These are phyloP conservation scores for Moricandia arvensis DNA, from an alignment of 345 rosid genomes.

Conservation along the genomic window DNA sequence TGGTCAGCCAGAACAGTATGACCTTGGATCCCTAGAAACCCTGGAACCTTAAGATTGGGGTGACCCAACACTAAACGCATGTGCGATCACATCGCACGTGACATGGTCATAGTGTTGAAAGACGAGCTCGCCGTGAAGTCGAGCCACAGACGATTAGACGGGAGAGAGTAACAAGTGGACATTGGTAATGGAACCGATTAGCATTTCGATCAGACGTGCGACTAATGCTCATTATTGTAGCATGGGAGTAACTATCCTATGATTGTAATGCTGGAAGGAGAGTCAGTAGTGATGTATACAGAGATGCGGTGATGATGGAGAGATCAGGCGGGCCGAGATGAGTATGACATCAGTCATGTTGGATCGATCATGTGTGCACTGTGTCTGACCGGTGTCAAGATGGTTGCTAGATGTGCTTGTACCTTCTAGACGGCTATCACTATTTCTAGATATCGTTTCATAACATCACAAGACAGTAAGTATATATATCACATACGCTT, in stretches of 20 bases:
- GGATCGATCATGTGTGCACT: constrained; percentile 79
- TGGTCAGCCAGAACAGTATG: constrained; percentile 54
- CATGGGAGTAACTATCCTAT: constrained; percentile 76
- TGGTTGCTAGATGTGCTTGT: constrained; percentile 72
- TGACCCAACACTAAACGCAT: constrained; percentile 57
- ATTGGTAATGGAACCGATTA: constrained; percentile 70
- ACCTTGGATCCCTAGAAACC: constrained; percentile 57
- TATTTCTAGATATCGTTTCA: constrained; percentile 62
- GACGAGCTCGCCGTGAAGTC: constrained; percentile 62
- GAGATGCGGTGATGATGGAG: too few relatives aligned
- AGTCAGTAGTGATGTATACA: too few relatives aligned
- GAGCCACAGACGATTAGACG: constrained; percentile 81
- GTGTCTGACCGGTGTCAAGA: constrained; percentile 57
- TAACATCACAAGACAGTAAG: constrained; percentile 65
- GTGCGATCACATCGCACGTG: constrained; percentile 66
- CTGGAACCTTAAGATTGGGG: constrained; percentile 69
- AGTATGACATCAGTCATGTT: constrained; percentile 58
- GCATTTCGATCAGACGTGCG: constrained; percentile 54
- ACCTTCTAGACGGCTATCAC: constrained; percentile 74
- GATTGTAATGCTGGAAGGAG: constrained; percentile 46
- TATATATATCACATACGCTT: not conserved
- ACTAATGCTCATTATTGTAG: constrained; percentile 65
- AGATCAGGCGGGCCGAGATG: too few relatives aligned
- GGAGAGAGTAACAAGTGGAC: constrained; percentile 68
- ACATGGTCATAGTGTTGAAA: constrained; percentile 65